Evolutionary conservation across 1,139 yeast genomes (phyloP).

Genomic region (Pichiaceae sp.): DNA sequence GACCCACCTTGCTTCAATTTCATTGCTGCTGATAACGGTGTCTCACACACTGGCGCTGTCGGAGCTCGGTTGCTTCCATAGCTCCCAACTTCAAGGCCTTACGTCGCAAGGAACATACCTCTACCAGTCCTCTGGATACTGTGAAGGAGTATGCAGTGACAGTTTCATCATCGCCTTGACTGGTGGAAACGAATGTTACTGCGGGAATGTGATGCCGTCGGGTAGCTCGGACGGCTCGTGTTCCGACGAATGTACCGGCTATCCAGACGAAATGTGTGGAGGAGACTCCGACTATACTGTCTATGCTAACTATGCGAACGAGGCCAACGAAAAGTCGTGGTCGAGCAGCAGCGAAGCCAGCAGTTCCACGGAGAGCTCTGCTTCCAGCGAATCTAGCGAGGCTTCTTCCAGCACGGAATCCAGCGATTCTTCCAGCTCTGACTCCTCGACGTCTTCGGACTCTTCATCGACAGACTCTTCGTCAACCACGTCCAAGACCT

Average conservation of each 20-base stretch:
- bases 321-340: conserved; percentile 22
- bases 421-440: background rate
- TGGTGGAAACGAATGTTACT: conserved; percentile 50
- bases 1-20: too few species aligned
- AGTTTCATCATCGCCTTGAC: conserved; percentile 44
- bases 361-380: conserved; percentile 6
- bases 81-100: conserved; percentile 13
- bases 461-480: background rate
- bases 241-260: conserved; percentile 46
- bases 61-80: conserved; percentile 19
- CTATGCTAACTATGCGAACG: conserved; percentile 27
- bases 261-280: conserved; percentile 53
- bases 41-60: conserved; percentile 5
- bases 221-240: conserved; percentile 33
- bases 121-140: conserved; percentile 46
- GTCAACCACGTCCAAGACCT: background rate
- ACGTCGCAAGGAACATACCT: conserved; percentile 22
- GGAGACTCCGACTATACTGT: conserved; percentile 46
- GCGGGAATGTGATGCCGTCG: conserved; percentile 42
- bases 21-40: background rate
- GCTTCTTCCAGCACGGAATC: background rate
- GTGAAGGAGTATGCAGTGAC: conserved; percentile 38
- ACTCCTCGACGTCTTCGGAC: background rate
- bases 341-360: conserved; percentile 10
- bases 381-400: background rate